Evolutionary conservation across 1,284 basidiomycete species (phyloP), one percentile per base, ranked within the genome.

Genomic region (Thecaphora thlaspeos): DNA sequence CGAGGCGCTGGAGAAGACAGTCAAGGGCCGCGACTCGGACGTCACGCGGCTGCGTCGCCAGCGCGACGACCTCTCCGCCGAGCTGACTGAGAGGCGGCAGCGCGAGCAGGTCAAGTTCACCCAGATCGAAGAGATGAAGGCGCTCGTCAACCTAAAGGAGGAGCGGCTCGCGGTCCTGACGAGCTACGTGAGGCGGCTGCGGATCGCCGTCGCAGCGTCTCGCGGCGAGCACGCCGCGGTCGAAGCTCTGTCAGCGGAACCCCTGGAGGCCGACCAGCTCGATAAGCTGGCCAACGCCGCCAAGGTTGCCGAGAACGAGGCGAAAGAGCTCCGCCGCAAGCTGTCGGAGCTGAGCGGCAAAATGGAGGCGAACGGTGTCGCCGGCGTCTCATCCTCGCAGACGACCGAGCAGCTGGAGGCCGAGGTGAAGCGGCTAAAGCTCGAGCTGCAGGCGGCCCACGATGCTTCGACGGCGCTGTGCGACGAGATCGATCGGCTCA

Each of bases 401-500:
- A 7, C 28, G 7, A 17, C 24, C 5, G 22, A 44, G 24, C 46
- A 56, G 11, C 47, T 69, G 32, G 84, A 84, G 73, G 80, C 77
- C 24, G 83, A 84, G 55, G 79, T 90, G 24, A 78, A 77, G 86
- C 89, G 70, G 69, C 85, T 81, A 36, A 43, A 52, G 26, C 45
- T 58, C 41, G 19, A 48, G 28, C 43, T 43, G 36, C 23, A 48
- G 55, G 32, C 55, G 2, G 71, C 71, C n/a, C 61, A 68, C 11
- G 72, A 80, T 18, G 64, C 67, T 2, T 71, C 67, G 43, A 67
- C 53, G 34, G 67, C 68, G n/a, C 55, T 73, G 21, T 94, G 89
- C 70, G 82, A 85, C 37, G 93, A 97, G 79, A 81, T 96, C 5
- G 92, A 95, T 60, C 86, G 87, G 64, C 78, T 97, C 24, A 91